A percentile compares a stretch with the other conserved stretches of the same genome.
Evolutionary conservation across 2,329 filamentous ascomycete genomes (phyloP).

Genomic region (Aspergillus hortae): DNA sequence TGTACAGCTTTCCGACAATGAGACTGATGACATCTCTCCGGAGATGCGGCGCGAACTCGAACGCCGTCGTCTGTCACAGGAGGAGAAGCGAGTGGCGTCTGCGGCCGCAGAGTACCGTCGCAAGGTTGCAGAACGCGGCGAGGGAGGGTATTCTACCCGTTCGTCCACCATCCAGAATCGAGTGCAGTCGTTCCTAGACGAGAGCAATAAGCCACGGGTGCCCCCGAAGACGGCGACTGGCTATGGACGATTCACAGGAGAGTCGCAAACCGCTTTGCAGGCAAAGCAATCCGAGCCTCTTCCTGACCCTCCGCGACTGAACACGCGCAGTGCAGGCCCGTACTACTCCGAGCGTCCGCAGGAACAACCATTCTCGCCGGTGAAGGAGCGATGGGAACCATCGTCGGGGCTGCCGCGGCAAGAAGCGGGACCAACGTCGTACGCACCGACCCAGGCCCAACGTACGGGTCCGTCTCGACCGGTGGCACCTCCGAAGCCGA

Average conservation of each 20-base stretch:
- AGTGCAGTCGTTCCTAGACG: conserved; percentile 76
- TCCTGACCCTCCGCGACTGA: conserved; percentile 16
- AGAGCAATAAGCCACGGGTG: conserved; percentile 63
- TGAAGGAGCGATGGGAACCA: conserved; percentile 13
- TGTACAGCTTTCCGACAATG: conserved; percentile 62
- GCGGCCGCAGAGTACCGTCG: conserved; percentile 85
- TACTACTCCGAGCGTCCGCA: conserved; percentile 14
- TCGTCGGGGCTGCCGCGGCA: conserved; percentile 15
- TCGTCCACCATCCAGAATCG: conserved; percentile 88
- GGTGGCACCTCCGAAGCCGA: conserved; percentile 58
- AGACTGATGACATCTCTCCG: conserved; percentile 70
- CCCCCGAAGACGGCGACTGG: conserved; percentile 73
- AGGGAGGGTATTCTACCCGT: conserved; percentile 50
- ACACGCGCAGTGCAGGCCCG: conserved; percentile 20
- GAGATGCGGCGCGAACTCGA: conserved; percentile 90
- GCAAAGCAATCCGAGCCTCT: conserved; percentile 32
- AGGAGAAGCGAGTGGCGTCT: conserved; percentile 84
- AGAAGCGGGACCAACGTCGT: conserved; percentile 18
- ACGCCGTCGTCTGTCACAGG: conserved; percentile 72
- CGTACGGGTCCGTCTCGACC: conserved; percentile 37
- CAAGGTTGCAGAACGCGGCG: conserved; percentile 63
- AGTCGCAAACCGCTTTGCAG: conserved; percentile 32
- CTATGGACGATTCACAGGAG: conserved; percentile 80
- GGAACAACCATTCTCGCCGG: conserved; percentile 3
- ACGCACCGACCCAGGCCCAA: conserved; percentile 16